Evolutionary conservation across 441 rosid species (phyloP), one percentile per base, ranked within the genome.

Genomic region (Aquilaria agallochum): DNA sequence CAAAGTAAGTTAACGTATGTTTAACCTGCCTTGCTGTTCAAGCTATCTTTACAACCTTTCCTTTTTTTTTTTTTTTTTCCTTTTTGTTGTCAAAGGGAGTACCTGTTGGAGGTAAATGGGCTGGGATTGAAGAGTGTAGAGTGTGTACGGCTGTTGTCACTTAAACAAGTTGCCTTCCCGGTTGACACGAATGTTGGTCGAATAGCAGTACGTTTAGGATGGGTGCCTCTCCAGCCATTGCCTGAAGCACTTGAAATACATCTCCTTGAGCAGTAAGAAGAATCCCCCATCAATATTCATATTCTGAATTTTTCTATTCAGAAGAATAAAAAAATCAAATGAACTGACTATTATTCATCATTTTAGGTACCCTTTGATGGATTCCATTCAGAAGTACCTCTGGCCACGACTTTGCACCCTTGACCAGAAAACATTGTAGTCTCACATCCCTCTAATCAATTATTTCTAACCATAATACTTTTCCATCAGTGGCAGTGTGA

Each of bases 181-280:
- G 96, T 89, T 62, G 92, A 89, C 60, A 78, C 82, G 30, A 89
- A 92, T 80, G 96, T 92, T 15, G 92, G 74, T 10, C 83, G 95
- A 8, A 83, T 85, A 72, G 81, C 80, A 9, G 88, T 89, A 58
- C 76, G 96, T 5, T 72, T 91, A 51, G 94, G 94, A 72, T 87
- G 94, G 97, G 85, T 87, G 45, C 96, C 92, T 45, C 83, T 87
- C 68, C 73, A 87, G 66, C 81, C 87, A 63, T 77, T 88, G 11
- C 85, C 94, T n/a, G 80, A 76, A 64, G 64, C 75, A 53, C 76
- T 87, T 65, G 84, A 82, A 34, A 34, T 91, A 57, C 94, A 91
- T 73, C 90, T 80, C 32, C 70, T 91, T 59, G 77, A 68, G 58
- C 60, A 75, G 90, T 88, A 66, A 74, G 78, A 58, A 30, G 78